Conservation (phyloP, 768 basidiomycete species). For the Antrodiella citrinella region DNA sequence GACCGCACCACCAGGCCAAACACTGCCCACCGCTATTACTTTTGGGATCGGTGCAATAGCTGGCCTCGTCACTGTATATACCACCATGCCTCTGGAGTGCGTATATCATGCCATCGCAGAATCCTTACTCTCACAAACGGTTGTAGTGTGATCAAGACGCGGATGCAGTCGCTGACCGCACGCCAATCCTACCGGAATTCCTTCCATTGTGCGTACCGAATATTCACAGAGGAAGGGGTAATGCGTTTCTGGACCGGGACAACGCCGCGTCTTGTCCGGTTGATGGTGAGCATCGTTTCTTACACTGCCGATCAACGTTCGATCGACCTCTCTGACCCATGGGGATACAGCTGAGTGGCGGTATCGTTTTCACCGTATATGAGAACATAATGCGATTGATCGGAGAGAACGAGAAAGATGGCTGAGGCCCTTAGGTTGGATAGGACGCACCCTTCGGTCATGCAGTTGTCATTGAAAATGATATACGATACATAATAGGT, state of each 20-base stretch:
- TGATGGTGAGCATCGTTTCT: constrained; percentile 46
- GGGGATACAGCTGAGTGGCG: constrained; percentile 67
- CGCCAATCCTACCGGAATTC: constrained; percentile 82
- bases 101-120: constrained; percentile 12
- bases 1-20: constrained; percentile 72
- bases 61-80: constrained; percentile 91
- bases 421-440: not conserved
- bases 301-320: no score
- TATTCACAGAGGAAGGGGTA: constrained; percentile 89
- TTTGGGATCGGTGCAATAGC: constrained; percentile 93
- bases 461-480: not conserved
- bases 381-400: constrained; percentile 29
- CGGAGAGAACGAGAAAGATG: not conserved
- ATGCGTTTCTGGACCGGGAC: constrained; percentile 96
- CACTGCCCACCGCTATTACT: constrained; percentile 79
- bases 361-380: constrained; percentile 89
- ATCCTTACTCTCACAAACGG: not conserved
- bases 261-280: constrained; percentile 76
- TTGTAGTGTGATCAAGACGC: constrained; percentile 86
- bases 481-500: not conserved
- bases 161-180: constrained; percentile 93
- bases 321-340: no score
- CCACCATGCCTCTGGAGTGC: constrained; percentile 79
- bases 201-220: constrained; percentile 92
- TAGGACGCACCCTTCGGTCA: not conserved